Evolutionary conservation across 2,329 filamentous ascomycete species (phyloP), one percentile per base, ranked within the genome.

Genomic region (Trichophyton schoenleinii): DNA sequence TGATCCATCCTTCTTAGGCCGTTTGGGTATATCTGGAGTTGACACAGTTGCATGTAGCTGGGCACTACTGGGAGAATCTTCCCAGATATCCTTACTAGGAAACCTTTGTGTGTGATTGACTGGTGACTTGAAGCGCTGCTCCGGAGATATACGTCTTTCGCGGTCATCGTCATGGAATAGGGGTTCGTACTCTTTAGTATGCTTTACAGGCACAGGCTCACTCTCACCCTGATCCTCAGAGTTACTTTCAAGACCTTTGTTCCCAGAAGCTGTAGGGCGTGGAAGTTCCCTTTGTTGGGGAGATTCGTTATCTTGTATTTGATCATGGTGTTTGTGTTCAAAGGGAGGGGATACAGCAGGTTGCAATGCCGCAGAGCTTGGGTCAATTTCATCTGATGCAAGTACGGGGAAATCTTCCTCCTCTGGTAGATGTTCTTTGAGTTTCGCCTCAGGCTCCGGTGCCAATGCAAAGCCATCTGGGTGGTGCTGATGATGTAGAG

Each of bases 31-130:
- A 68, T 91, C 88, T 1, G 91, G 91, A 0, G 89, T 94, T 2
- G 87, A 89, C 6, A 97, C 92, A 63, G 89, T 91, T 2, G 91
- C 86, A 38, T 81, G 77, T 57, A 83, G 84, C 69, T 94, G 85
- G 59, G 89, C 80, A 74, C 91, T 96, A 70, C 86, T 87, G 3
- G 95, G 94, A 0, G 90, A 87, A 72, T 99, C 95, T 76, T 99
- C 94, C 94, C 94, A 99, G 46, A 97, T 84, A 71, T 99, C 94
- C 72, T 91, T 88, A 73, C 91, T 96, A 1, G 94, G 94, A 74
- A 99, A 99, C 64, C 87, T 87, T 65, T 84, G 83, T 63, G 81
- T 77, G 65, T 83, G 79, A 61, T 80, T 77, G 3, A 79, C 76
- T 42, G 78, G 77, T 61, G 73, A 75, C 72, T 83, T 84, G 66